These are phyloP conservation scores for Gaultheria prostrata DNA, from an alignment of 148 eudicot species.

Conservation along the genomic window DNA sequence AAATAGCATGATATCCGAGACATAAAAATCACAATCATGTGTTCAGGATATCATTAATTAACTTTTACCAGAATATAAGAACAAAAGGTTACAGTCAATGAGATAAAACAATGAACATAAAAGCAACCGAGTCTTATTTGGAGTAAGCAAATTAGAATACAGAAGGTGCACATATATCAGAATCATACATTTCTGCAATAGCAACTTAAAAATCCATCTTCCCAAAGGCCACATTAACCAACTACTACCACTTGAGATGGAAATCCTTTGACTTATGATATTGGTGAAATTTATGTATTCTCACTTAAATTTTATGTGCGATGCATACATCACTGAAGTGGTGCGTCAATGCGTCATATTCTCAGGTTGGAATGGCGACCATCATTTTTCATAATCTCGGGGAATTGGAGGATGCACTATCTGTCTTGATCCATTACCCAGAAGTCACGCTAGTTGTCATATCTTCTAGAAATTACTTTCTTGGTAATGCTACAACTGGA, in stretches of 20 bases:
- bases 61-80: neutral
- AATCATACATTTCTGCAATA: neutral
- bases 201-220: neutral
- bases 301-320: neutral
- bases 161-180: neutral
- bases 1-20: neutral
- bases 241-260: no score
- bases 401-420: conserved; percentile 91
- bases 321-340: neutral
- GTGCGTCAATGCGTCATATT: conserved; percentile 8
- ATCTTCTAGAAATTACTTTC: conserved; percentile 13
- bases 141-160: neutral
- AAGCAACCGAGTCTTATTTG: neutral
- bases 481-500: neutral
- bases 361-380: conserved; percentile 98
- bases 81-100: neutral
- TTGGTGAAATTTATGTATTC: neutral
- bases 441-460: conserved; percentile 77
- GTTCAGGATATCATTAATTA: no score
- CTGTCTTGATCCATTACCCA: conserved; percentile 84
- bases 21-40: neutral
- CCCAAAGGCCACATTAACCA: no score
- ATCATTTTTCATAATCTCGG: conserved; percentile 98
- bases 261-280: neutral
- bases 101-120: neutral